phyloP scores from a whole-genome alignment of 169 alveolate species.

The Cyclospora cayetanensis region DNA sequence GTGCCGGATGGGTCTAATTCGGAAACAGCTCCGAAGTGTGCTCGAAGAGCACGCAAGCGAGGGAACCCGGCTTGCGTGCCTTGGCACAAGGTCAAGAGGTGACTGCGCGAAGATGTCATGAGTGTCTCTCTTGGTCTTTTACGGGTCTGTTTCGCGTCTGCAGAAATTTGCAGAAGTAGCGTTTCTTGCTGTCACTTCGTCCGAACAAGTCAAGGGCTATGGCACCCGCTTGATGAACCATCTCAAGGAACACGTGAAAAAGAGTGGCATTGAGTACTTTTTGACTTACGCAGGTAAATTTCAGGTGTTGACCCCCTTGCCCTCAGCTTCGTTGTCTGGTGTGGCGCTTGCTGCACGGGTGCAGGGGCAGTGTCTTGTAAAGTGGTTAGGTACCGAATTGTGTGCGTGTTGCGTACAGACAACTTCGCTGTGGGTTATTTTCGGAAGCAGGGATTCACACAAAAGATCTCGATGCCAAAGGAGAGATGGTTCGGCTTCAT shows the following conservation, averaged over 20 bases:
- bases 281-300: constrained; percentile 82
- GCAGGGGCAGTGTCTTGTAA: constrained; percentile 2
- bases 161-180: constrained; percentile 97
- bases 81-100: not conserved
- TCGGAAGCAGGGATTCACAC: constrained; percentile 94
- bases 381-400: not conserved
- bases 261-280: constrained; percentile 87
- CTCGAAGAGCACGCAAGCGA: no score
- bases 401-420: constrained; percentile 81
- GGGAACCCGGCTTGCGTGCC: no score
- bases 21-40: no score
- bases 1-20: no score
- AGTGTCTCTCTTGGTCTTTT: not conserved
- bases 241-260: constrained; percentile 94
- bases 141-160: constrained; percentile 80
- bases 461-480: constrained; percentile 94
- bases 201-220: constrained; percentile 95
- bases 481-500: constrained; percentile 97
- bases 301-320: not conserved
- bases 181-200: constrained; percentile 96
- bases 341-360: no score
- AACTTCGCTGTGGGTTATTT: constrained; percentile 98
- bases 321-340: no score
- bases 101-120: not conserved
- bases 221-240: constrained; percentile 98